Evolutionary conservation across 257 asterid genomes (phyloP), one percentile per base, ranked within the genome.

Genomic region (Nicotiana attenuata): DNA sequence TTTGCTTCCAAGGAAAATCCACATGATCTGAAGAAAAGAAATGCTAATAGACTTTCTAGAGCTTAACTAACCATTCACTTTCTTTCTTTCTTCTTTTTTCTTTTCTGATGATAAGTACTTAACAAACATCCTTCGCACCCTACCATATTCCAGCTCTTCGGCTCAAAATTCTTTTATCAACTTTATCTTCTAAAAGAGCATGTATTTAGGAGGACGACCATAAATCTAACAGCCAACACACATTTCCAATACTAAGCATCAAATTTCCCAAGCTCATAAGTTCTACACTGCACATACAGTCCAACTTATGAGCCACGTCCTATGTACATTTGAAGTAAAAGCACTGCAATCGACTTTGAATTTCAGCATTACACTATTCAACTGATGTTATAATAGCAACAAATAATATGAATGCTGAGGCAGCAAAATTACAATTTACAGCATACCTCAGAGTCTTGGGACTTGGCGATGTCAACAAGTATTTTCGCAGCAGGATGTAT

Each of bases 401-500:
- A 75, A 50, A 50, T 24, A 47, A 24, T 16, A 26, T 17, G 52
- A 75, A 26, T 10, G 0, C 4, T 4, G 80, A 75, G 45, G 63
- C 45, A 50, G 80, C 10, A 75, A 75, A 47, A 50, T 22, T 50
- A 75, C 63, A 75, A 47, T 14, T 22, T 50, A 75, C 63, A 26
- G 45, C 80, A 69, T 90, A 93, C 99, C 97, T 96, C 99, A 17
- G 98, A 93, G 87, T 96, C 99, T 84, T 96, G 99, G 41, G 98
- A 96, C 88, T 96, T 96, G 77, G 99, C 99, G 73, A 96, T 96
- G 82, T 96, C 99, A 67, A 92, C 98, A 61, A 96, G 99, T 85
- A 94, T 93, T 89, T 94, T 94, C 75, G 99, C 98, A 65, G 99
- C 99, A 59, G 98, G 99, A 83, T 96, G 99, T 84, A 96, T 84